These are phyloP conservation scores for Coniella vitis DNA, from an alignment of 2,329 filamentous ascomycete species.

Conservation along the genomic window DNA sequence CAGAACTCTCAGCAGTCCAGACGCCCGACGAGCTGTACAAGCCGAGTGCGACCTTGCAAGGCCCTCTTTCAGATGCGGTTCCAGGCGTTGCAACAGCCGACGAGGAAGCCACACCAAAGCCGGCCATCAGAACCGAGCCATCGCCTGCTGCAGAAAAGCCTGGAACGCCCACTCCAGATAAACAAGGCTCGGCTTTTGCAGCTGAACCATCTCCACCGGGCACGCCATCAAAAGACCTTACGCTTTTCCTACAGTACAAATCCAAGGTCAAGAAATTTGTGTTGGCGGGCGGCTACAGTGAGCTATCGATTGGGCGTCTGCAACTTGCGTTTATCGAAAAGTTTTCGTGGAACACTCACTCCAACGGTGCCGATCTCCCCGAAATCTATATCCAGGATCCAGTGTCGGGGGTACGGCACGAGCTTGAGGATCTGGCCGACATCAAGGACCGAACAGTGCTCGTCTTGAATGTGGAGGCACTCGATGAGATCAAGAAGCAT, in stretches of 20 bases:
- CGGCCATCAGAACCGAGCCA: slow-evolving; percentile 18
- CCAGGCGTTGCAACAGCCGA: slow-evolving; percentile 27
- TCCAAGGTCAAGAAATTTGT: slow-evolving; percentile 96
- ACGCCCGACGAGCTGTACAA: slow-evolving; percentile 61
- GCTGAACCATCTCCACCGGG: slow-evolving; percentile 62
- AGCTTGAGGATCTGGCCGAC: slow-evolving; percentile 86
- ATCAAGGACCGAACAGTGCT: slow-evolving; percentile 92
- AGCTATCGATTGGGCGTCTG: slow-evolving; percentile 78
- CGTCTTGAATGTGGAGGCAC: slow-evolving; percentile 85
- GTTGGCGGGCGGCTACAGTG: slow-evolving; percentile 73
- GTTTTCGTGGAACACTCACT: slow-evolving; percentile 97
- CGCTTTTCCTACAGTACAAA: slow-evolving; percentile 92
- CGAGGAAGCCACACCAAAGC: slow-evolving; percentile 23
- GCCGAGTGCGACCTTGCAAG: slow-evolving; percentile 52
- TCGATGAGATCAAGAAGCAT: slow-evolving; percentile 94
- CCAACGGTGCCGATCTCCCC: slow-evolving; percentile 84
- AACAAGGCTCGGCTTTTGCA: slow-evolving; percentile 46
- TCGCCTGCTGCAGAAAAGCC: slow-evolving; percentile 12
- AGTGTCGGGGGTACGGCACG: slow-evolving; percentile 90
- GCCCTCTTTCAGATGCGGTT: slow-evolving; percentile 46
- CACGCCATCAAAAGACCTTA: slow-evolving; percentile 72
- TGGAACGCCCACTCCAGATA: slow-evolving; percentile 30
- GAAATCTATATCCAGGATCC: slow-evolving; percentile 98
- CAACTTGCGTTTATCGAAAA: slow-evolving; percentile 98
- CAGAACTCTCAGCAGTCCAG: slow-evolving; percentile 42